Evolutionary conservation across 2,329 filamentous ascomycete species (phyloP), one percentile per base, ranked within the genome.

Genomic region (Fusarium dimerum): DNA sequence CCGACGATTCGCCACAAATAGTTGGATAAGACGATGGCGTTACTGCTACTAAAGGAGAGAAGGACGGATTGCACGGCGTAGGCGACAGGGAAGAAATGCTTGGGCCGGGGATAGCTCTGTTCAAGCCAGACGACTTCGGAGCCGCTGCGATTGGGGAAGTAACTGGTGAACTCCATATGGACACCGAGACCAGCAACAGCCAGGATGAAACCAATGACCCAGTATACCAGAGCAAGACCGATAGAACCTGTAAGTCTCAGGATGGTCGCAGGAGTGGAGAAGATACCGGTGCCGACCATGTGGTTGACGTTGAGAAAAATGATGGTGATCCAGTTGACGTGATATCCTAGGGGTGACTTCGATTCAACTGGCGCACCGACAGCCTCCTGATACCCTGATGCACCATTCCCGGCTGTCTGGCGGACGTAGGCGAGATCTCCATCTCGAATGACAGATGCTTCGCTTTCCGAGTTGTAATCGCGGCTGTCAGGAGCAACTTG

Each of bases 71-170:
- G 82, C 3, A 87, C 78, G 0, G 86, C 86, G 63, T 86, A 89
- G 0, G 83, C 75, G 0, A 82, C 82, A 0, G 85, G 84, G 45
- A 89, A 82, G 54, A 89, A 77, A 63, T 83, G 86, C 49, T 76
- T 79, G 0, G 86, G 86, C 1, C 83, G 76, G 1, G 85, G 85
- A 56, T 80, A 89, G 0, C 84, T 82, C 62, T 89, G 86, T 59
- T 89, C 86, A 0, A 89, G 76, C 58, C 87, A 89, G 0, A 86
- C 85, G 0, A 86, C 85, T 60, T 89, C 84, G 0, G 80, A 79
- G 0, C 85, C 86, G 2, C 82, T 86, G 8, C 86, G 80, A 62
- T 81, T 87, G 1, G 85, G 85, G 52, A 88, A 89, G 55, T 84
- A 88, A 1, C 82, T 76, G 0, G 84, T 79, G 13, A 82, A 80